These are phyloP conservation scores for Diaporthe sp. DNA, from an alignment of 2,329 filamentous ascomycete genomes.

Conservation along the genomic window DNA sequence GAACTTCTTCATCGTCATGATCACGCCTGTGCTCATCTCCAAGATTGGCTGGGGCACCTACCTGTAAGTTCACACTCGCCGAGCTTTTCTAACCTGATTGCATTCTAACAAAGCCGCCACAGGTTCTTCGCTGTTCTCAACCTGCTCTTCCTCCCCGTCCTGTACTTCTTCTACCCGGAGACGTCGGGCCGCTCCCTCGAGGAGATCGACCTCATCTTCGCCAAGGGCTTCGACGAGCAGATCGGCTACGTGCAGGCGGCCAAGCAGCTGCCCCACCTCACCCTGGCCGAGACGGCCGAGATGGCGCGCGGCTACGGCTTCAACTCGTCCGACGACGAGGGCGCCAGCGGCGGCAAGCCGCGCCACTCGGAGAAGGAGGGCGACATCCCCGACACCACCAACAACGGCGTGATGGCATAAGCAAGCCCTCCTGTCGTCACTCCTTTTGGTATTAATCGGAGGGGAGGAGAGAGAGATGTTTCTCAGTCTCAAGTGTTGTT, in stretches of 20 bases:
- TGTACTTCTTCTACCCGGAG: constrained; percentile 64
- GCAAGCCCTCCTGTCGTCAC: neutral
- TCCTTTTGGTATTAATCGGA: neutral
- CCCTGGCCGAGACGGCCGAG: constrained; percentile 32
- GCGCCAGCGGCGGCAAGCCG: constrained; percentile 9
- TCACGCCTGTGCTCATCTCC: constrained; percentile 74
- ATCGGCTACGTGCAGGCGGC: constrained; percentile 38
- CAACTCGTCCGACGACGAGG: constrained; percentile 39
- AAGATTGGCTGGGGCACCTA: constrained; percentile 62
- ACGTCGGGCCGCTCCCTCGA: constrained; percentile 67
- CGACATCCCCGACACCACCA: constrained; percentile 16
- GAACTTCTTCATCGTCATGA: constrained; percentile 67
- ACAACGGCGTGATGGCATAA: constrained; percentile 39
- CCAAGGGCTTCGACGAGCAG: constrained; percentile 39
- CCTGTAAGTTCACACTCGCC: constrained; percentile 25
- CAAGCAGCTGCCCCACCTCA: constrained; percentile 37
- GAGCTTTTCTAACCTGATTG: accelerated
- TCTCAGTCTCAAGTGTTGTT: neutral
- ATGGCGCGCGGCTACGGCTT: constrained; percentile 41
- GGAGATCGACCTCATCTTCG: constrained; percentile 67
- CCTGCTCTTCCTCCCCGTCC: constrained; percentile 64
- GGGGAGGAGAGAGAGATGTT: neutral
- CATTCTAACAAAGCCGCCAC: too few species aligned
- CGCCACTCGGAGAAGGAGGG: constrained; percentile 36
- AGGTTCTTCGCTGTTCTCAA: constrained; percentile 66